phyloP scores from a whole-genome alignment of 106 monocot species.

The Dactylorhiza incarnata region DNA sequence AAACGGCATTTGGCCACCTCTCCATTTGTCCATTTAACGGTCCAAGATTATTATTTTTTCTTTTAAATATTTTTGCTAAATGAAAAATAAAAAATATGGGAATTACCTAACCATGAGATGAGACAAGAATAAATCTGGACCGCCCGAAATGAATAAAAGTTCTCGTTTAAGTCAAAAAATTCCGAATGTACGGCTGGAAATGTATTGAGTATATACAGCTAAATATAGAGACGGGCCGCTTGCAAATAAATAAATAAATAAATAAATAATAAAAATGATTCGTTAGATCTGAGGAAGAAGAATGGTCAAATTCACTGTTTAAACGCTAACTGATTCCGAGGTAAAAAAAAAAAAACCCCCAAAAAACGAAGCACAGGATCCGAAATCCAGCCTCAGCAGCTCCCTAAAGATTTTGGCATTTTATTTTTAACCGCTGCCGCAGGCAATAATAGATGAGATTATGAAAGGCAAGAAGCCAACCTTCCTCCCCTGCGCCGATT shows the following conservation, averaged over 20 bases:
- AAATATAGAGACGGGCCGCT: too few relatives aligned
- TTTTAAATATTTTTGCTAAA: background rate
- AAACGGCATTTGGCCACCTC: too few relatives aligned
- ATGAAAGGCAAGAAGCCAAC: too few relatives aligned
- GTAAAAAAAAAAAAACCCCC: background rate
- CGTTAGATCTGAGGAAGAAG: background rate
- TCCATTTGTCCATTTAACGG: too few relatives aligned
- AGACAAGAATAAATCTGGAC: background rate
- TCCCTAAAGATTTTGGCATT: background rate
- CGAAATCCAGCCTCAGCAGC: background rate
- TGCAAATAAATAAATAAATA: too few relatives aligned
- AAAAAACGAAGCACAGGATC: background rate
- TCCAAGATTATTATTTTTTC: background rate
- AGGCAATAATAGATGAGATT: too few relatives aligned
- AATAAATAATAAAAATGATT: background rate
- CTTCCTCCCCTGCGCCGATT: too few relatives aligned
- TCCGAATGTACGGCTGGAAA: background rate
- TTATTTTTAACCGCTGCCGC: too few relatives aligned
- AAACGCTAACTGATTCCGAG: slow-evolving; percentile 1
- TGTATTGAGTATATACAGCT: background rate
- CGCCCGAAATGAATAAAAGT: background rate
- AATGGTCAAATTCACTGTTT: background rate
- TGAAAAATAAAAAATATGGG: too few relatives aligned
- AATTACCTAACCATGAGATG: too few relatives aligned
- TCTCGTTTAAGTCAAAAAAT: background rate